Base-by-base conservation (phyloP, 2,329 filamentous ascomycete genomes). In the Aspergillus neoniger region DNA sequence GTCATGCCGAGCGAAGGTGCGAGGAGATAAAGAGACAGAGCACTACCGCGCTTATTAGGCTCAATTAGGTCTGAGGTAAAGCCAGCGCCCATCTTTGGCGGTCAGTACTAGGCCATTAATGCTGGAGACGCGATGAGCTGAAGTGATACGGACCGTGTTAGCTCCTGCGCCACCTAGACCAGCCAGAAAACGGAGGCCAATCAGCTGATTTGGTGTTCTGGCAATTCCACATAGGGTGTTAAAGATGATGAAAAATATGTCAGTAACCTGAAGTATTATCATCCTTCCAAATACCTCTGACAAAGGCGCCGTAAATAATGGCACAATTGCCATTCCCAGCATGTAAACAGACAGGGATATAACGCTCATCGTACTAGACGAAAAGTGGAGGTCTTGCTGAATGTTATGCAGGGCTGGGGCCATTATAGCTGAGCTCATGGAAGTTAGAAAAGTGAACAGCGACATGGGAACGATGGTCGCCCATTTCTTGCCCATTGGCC, bases 1-100 rank as follows among this genome's bases (percentile, higher is more conserved):
- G 85, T 85, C 2, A 87, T 87, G 0, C 88, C 88, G 0, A 90
- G 80, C 0, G 90, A 77, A 0, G 88, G 87, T 1, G 83, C 84
- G 1, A 89, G 78, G 52, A 80, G 84, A 75, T 89, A 89, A 36
- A 89, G 80, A 2, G 82, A 82, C 58, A 89, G 84, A 3, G 86
- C 84, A 63, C 81, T 82, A 2, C 87, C 87, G 63, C 87, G 82
- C 71, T 89, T 79, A 67, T 89, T 86, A 0, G 86, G 78, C 10
- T 72, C 74, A 75, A 86, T 89, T 21, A 83, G 80, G 68, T 89
- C 87, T 55, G 81, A 80, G 5, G 83, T 69, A 10, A 85, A 77
- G 17, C 82, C 82, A 6, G 80, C 79, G 39, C 80, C 81, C 38
- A 83, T 71, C 76, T 79, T 51, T n/a, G 19, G 15, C 19, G 9